Evolutionary conservation across 805 yeast genomes (phyloP).

Genomic region (Wickerhamomyces bovis): DNA sequence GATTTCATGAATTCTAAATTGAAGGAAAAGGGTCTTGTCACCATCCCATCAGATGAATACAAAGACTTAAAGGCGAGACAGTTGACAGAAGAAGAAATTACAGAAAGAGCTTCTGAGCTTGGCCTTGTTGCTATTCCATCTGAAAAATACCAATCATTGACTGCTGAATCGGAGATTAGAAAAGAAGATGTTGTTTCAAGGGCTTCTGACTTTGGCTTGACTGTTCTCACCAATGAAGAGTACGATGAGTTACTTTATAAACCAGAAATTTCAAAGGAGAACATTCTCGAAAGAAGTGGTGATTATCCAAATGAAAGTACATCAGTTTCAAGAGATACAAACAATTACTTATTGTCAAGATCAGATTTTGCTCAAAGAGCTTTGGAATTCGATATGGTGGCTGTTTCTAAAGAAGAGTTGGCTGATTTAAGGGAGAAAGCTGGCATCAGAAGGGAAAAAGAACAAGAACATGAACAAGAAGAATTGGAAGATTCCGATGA

Average conservation of each 20-base stretch:
- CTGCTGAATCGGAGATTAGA: slow-evolving; percentile 1
- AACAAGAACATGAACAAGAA: slow-evolving; percentile 3
- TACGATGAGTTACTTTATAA: slow-evolving; percentile 17
- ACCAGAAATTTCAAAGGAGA: slow-evolving; percentile 1
- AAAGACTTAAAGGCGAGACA: not conserved
- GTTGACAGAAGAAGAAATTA: not conserved
- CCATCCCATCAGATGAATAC: not conserved
- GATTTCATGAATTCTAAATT: not conserved
- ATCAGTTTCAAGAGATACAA: slow-evolving; percentile 8
- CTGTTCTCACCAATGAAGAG: slow-evolving; percentile 27
- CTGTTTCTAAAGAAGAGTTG: slow-evolving; percentile 31
- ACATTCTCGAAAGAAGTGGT: slow-evolving; percentile 20
- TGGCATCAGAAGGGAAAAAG: slow-evolving; percentile 1
- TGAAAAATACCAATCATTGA: slow-evolving; percentile 1
- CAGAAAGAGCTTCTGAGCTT: not conserved
- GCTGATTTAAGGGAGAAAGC: slow-evolving; percentile 25
- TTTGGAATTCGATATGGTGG: slow-evolving; percentile 27
- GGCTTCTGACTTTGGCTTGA: slow-evolving; percentile 27
- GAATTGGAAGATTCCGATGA: not conserved
- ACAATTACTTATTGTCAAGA: slow-evolving; percentile 1
- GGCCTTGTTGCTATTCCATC: slow-evolving; percentile 2
- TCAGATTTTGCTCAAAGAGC: slow-evolving; percentile 23
- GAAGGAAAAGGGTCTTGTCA: not conserved
- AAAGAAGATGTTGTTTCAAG: slow-evolving; percentile 9
- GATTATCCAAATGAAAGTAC: slow-evolving; percentile 23